Evolutionary conservation across 176 grass and related monocot genomes (phyloP).

Genomic region (Musa schizocarpa): DNA sequence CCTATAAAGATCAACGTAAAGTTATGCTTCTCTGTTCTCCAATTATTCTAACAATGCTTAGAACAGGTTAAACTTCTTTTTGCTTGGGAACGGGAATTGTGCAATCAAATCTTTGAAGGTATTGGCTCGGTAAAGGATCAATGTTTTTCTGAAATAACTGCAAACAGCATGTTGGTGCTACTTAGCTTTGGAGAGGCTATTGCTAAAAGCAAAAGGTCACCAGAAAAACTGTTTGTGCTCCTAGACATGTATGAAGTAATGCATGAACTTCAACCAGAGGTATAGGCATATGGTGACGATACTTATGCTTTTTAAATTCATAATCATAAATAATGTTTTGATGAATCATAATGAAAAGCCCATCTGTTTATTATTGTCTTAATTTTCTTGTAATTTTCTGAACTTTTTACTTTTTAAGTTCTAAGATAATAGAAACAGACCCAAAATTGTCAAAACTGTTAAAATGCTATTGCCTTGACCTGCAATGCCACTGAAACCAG

Average conservation of each 20-base stretch:
- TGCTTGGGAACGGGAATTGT: conserved; percentile 71
- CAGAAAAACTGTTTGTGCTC: conserved; percentile 87
- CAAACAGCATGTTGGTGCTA: conserved; percentile 65
- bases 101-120: conserved; percentile 89
- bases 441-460: too few species aligned
- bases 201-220: conserved; percentile 94
- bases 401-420: too few species aligned
- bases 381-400: too few species aligned
- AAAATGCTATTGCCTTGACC: too few species aligned
- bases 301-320: background rate
- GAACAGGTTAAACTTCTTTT: conserved; percentile 94
- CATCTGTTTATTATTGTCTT: background rate
- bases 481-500: too few species aligned
- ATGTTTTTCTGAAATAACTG: conserved; percentile 81
- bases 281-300: conserved; percentile 9
- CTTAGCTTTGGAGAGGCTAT: conserved; percentile 97
- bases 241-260: conserved; percentile 99
- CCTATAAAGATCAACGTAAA: background rate
- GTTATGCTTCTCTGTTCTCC: conserved; percentile 5
- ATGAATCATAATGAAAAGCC: background rate
- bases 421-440: too few species aligned
- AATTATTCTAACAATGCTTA: conserved; percentile 29
- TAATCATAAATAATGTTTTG: background rate
- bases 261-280: conserved; percentile 92
- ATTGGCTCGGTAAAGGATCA: conserved; percentile 71